Percentiles rank a stretch among this genome's conserved stretches.
Evolutionary conservation across 768 basidiomycete genomes (phyloP).

Genomic region (Tremella yokohamensis): DNA sequence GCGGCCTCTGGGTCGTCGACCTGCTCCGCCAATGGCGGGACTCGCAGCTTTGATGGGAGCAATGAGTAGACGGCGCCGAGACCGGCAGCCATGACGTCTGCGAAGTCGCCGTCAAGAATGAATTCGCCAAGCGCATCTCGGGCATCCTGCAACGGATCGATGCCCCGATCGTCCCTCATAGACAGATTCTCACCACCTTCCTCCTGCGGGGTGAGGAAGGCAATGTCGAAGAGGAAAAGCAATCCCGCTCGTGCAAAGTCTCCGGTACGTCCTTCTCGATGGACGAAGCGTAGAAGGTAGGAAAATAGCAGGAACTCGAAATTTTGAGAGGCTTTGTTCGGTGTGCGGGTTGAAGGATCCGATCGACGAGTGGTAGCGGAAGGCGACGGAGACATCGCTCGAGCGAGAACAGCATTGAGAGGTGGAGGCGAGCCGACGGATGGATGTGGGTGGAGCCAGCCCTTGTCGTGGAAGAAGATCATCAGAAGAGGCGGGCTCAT

Average conservation of each 20-base stretch:
- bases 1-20: constrained; percentile 22
- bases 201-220: constrained; percentile 53
- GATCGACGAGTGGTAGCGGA: constrained; percentile 63
- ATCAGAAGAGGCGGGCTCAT: constrained; percentile 62
- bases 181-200: constrained; percentile 27
- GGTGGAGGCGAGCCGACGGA: constrained; percentile 5
- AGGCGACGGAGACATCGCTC: constrained; percentile 59
- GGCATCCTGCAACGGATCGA: constrained; percentile 76
- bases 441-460: constrained; percentile 55
- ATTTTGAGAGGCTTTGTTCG: constrained; percentile 55
- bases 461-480: constrained; percentile 96
- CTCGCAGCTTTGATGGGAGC: constrained; percentile 78
- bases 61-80: constrained; percentile 88
- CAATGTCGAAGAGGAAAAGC: constrained; percentile 91
- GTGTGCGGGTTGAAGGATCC: constrained; percentile 51
- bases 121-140: constrained; percentile 85
- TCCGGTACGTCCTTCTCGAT: constrained; percentile 87
- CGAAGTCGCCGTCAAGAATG: constrained; percentile 94
- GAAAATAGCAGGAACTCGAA: constrained; percentile 96
- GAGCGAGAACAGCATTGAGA: constrained; percentile 15
- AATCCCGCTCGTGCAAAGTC: constrained; percentile 89
- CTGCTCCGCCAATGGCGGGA: constrained; percentile 55
- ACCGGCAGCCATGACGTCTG: constrained; percentile 92
- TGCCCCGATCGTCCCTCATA: constrained; percentile 16
- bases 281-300: constrained; percentile 89